Base-by-base conservation (phyloP, 768 basidiomycete genomes). In the Naematelia encephala region DNA sequence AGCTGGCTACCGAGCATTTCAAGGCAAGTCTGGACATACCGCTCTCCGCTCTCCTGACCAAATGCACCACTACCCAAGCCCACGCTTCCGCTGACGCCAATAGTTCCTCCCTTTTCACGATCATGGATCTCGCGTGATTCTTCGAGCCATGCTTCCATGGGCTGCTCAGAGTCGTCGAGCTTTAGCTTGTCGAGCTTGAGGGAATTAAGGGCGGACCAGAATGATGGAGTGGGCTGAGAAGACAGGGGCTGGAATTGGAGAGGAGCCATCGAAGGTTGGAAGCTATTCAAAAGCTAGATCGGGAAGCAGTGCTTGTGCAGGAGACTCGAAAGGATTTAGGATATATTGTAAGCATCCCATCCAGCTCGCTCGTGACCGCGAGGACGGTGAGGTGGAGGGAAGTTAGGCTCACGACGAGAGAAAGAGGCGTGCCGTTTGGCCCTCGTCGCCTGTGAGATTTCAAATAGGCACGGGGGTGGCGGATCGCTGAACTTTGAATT, bases 151-250 rank as follows among this genome's bases (percentile, higher is more conserved):
- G 83, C 93, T 2, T 76, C 68, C 48, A 94, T 77, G 1, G 85
- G 77, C 8, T 90, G 67, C 0, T 85, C 81, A 2, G 83, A 84
- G 61, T 93, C 88, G 1, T 87, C 87, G 23, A 98, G 83, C 61
- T 85, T 85, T 43, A 93, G 84, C 13, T 89, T 85, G 74, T 97
- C 91, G 69, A 99, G 85, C 82, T 99, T 99, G 78, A 91, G 78
- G 26, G 82, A 79, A 1, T 90, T 89, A 42, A 99, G 86, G 52
- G 86, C 84, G 65, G 94, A 89, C 92, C 93, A 99, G 77, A 98
- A 91, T 1, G 85, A 82, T 0, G 96, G 93, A 61, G 91, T 86
- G 1, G 96, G 88, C 45, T 89, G 82, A 5, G 91, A 91, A 3
- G 87, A 81, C 67, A 98, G 86, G 0, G 93, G 92, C 44, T 87